Evolutionary conservation across 2,329 filamentous ascomycete genomes (phyloP), one percentile per base, ranked within the genome.

Genomic region (Gremmenia infestans): DNA sequence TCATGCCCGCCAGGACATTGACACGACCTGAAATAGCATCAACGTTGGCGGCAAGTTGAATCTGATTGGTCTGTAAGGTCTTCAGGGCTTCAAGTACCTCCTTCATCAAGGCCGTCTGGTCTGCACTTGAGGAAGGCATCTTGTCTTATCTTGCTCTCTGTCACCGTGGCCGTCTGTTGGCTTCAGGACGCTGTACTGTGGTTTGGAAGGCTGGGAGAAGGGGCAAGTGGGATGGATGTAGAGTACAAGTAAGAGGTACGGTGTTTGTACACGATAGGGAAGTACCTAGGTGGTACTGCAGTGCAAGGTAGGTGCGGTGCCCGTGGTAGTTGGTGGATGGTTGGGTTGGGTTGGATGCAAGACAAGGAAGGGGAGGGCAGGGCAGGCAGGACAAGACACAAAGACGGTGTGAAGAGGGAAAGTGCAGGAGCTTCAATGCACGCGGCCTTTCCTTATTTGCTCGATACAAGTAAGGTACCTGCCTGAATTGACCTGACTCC

Each of bases 21-120:
- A 86, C 79, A 54, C 81, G 77, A 50, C 81, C 81, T 62, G 82
- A 80, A 70, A 86, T 83, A 45, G 76, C 76, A 69, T 85, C 81
- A 43, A 86, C 77, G 50, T 77, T 76, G 46, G 79, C 76, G 39
- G 80, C 74, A 46, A 86, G 76, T 40, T 78, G 72, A 45, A 73
- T 71, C 64, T 85, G 81, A 56, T 82, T 82, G 61, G 74, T 68
- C 59, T 82, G 77, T 57, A 86, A 70, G n/a, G 74, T 73, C 63
- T 77, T 80, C 55, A 86, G 69, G 42, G 76, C 76, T 42, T 74
- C 70, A 23, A 85, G 73, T 62, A 86, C 81, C 69, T 81, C 77
- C 61, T 77, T 76, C 56, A 83, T 72, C 47, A 79, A 52, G 8
- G 54, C 59, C 22, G 59, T 59, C 43, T 70, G 65, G 45, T 69